Conservation (phyloP, 225 moss, liverwort and hornwort species). For the Antitrichia curtipendula region DNA sequence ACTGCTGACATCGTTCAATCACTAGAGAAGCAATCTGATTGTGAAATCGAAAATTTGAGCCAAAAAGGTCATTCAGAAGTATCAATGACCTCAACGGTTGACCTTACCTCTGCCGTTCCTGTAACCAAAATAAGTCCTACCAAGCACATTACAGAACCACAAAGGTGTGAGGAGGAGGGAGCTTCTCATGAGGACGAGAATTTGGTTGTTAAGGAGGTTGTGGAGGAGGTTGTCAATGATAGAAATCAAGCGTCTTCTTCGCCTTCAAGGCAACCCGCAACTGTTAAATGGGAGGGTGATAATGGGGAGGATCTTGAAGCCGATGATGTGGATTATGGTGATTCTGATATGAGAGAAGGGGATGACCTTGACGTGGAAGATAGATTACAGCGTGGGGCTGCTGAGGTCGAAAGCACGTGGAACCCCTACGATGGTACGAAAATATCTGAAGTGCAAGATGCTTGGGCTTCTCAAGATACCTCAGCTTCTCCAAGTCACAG, state of each 20-base stretch:
- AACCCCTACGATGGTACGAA: constrained; percentile 6
- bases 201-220: constrained; percentile 25
- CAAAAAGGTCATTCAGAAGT: background rate
- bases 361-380: constrained; percentile 63
- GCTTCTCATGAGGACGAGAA: constrained; percentile 23
- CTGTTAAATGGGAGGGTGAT: constrained; percentile 43
- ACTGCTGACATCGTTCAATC: background rate
- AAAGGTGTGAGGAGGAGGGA: constrained; percentile 24
- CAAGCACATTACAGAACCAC: constrained; percentile 17
- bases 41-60: background rate
- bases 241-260: constrained; percentile 13
- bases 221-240: constrained; percentile 10
- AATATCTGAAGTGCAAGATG: constrained; percentile 1
- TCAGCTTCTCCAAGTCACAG: constrained; percentile 13
- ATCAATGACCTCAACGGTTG: background rate
- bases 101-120: background rate
- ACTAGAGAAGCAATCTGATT: background rate
- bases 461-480: constrained; percentile 1
- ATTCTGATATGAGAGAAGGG: constrained; percentile 79
- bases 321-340: constrained; percentile 93
- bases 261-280: constrained; percentile 12
- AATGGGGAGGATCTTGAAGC: constrained; percentile 77
- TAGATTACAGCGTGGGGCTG: constrained; percentile 19
- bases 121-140: background rate
- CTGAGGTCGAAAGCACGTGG: constrained; percentile 62